Conservation (phyloP, 73 alveolate species). For the Halteria grandinella region DNA sequence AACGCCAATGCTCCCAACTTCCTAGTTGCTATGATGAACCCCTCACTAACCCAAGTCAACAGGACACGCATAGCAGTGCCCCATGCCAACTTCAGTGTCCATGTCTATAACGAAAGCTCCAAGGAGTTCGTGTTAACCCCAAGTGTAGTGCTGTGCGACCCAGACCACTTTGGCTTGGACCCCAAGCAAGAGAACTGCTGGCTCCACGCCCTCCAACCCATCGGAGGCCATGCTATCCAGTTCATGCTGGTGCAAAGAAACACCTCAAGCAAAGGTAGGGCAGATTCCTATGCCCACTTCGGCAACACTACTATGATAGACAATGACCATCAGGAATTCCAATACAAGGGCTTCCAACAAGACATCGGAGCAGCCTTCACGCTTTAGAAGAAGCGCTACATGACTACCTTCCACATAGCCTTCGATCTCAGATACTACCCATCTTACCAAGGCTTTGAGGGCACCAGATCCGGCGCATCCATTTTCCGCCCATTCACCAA, state of each 20-base stretch:
- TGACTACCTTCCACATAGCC: too few relatives aligned
- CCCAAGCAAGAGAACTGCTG: neutral
- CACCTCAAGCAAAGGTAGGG: too few relatives aligned
- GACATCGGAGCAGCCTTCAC: too few relatives aligned
- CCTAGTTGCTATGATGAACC: conserved; percentile 26
- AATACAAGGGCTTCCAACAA: too few relatives aligned
- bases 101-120: neutral
- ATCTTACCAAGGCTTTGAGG: too few relatives aligned
- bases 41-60: neutral
- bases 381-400: too few relatives aligned
- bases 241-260: neutral
- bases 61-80: conserved; percentile 43
- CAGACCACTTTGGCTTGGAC: neutral
- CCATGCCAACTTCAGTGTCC: conserved; percentile 19
- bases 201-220: neutral
- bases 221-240: conserved; percentile 1
- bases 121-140: neutral
- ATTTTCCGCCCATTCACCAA: too few relatives aligned
- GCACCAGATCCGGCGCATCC: too few relatives aligned
- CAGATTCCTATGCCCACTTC: too few relatives aligned
- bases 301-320: too few relatives aligned
- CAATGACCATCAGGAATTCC: too few relatives aligned
- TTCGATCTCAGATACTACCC: too few relatives aligned
- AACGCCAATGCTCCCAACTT: neutral
- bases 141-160: neutral